phyloP scores from a whole-genome alignment of 2,329 filamentous ascomycete genomes.

The Septoria petroselini region DNA sequence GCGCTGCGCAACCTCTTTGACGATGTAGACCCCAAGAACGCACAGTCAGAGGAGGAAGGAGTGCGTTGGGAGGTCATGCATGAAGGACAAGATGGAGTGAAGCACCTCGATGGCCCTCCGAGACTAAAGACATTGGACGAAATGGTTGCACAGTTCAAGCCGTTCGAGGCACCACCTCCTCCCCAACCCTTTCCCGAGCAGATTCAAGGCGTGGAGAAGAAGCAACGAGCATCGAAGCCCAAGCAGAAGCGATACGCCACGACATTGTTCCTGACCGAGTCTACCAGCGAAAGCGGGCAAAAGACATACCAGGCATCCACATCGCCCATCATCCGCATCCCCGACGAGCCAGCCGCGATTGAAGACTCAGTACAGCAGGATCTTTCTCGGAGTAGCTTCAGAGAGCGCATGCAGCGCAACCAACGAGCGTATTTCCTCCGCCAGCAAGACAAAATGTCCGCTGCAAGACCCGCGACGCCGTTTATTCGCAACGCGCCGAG shows the following conservation, averaged over 20 bases:
- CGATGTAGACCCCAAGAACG: conserved; percentile 30
- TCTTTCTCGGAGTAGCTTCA: conserved; percentile 51
- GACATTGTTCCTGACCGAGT: conserved; percentile 52
- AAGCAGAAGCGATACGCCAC: conserved; percentile 43
- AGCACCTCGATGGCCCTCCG: conserved; percentile 33
- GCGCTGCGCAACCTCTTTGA: conserved; percentile 48
- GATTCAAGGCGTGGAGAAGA: conserved; percentile 20
- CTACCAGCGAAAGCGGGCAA: conserved; percentile 50
- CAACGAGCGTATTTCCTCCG: conserved; percentile 47
- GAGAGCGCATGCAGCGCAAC: conserved; percentile 68
- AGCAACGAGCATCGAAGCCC: conserved; percentile 20
- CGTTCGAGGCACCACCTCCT: conserved; percentile 80
- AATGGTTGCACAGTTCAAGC: conserved; percentile 54
- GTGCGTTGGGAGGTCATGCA: conserved; percentile 41
- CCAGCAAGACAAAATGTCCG: conserved; percentile 21
- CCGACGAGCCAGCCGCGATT: conserved; percentile 36
- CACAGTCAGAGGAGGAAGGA: conserved; percentile 37
- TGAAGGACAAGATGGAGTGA: conserved; percentile 37
- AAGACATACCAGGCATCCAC: conserved; percentile 53
- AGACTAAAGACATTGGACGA: conserved; percentile 40
- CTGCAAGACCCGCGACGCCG: conserved; percentile 4
- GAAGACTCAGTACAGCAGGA: conserved; percentile 15
- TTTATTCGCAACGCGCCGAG: conserved; percentile 25
- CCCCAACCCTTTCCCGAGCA: conserved; percentile 56
- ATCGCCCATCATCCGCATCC: conserved; percentile 47